Conservation (phyloP, 108 stramenopile species). For the Fragilaria radians region DNA sequence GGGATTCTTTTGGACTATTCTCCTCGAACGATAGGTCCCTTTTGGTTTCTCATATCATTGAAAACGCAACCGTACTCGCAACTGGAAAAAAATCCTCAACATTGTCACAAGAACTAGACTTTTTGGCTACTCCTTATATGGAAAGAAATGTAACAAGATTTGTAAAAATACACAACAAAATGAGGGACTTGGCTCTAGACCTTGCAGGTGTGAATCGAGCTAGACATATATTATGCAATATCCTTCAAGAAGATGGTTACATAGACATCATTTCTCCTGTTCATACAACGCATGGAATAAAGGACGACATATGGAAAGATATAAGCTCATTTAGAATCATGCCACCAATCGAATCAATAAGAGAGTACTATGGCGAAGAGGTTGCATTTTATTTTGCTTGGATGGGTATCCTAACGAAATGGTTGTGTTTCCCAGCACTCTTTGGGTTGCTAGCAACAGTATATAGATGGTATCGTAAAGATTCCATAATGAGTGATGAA, state of each 20-base stretch:
- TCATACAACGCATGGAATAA: slow-evolving; percentile 23
- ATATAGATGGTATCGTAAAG: slow-evolving; percentile 32
- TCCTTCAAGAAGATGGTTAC: slow-evolving; percentile 27
- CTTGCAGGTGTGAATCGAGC: background rate
- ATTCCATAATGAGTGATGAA: slow-evolving; percentile 57
- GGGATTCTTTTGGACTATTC: slow-evolving; percentile 40
- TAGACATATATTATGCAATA: slow-evolving; percentile 9
- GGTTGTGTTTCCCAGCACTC: slow-evolving; percentile 38
- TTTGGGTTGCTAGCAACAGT: slow-evolving; percentile 32
- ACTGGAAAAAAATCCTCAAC: slow-evolving; percentile 13
- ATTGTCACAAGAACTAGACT: slow-evolving; percentile 13
- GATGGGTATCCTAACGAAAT: slow-evolving; percentile 47
- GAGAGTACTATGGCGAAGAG: slow-evolving; percentile 52
- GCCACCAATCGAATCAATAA: slow-evolving; percentile 45
- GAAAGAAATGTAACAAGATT: background rate
- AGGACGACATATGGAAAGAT: slow-evolving; percentile 23
- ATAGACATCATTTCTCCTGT: slow-evolving; percentile 43
- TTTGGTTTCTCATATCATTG: slow-evolving; percentile 33
- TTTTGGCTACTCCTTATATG: slow-evolving; percentile 5
- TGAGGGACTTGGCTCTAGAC: slow-evolving; percentile 6
- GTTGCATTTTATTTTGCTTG: slow-evolving; percentile 73
- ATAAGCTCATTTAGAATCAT: slow-evolving; percentile 19
- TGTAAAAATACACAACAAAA: background rate
- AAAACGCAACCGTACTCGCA: slow-evolving; percentile 22
- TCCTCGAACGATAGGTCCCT: slow-evolving; percentile 28